phyloP scores from a whole-genome alignment of 352 stramenopile genomes.

The Phytophthora citrophthora region DNA sequence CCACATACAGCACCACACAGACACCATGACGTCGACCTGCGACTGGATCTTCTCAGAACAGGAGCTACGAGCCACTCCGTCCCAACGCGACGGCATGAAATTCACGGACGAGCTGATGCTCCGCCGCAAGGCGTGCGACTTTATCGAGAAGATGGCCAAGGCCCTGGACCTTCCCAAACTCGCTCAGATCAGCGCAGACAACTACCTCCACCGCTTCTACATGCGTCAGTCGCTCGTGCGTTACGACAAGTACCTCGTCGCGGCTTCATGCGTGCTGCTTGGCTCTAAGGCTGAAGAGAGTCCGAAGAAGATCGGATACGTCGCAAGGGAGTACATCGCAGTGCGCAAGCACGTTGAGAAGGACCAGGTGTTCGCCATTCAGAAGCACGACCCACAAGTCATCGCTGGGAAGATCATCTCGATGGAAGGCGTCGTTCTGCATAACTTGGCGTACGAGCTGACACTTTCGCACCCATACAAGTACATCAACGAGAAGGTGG shows the following conservation, averaged over 20 bases:
- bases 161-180: conserved; percentile 81
- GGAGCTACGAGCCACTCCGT: conserved; percentile 72
- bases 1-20: neutral
- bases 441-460: conserved; percentile 85
- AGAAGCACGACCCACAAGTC: conserved; percentile 76
- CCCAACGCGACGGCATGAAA: conserved; percentile 79
- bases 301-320: conserved; percentile 78
- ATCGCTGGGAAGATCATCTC: conserved; percentile 80
- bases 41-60: conserved; percentile 85
- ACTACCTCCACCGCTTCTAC: conserved; percentile 91
- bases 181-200: conserved; percentile 82
- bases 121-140: conserved; percentile 79
- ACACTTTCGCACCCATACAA: conserved; percentile 87
- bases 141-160: conserved; percentile 89
- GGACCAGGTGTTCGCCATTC: conserved; percentile 79
- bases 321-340: conserved; percentile 78
- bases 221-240: conserved; percentile 85
- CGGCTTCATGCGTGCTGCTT: conserved; percentile 81
- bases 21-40: conserved; percentile 31
- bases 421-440: conserved; percentile 85
- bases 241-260: conserved; percentile 88
- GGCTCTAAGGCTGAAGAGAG: conserved; percentile 88
- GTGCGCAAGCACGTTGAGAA: conserved; percentile 74
- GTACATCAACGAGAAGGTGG: conserved; percentile 89
- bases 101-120: conserved; percentile 73